These are phyloP conservation scores for Venturia asperata DNA, from an alignment of 2,329 filamentous ascomycete species.

Conservation along the genomic window DNA sequence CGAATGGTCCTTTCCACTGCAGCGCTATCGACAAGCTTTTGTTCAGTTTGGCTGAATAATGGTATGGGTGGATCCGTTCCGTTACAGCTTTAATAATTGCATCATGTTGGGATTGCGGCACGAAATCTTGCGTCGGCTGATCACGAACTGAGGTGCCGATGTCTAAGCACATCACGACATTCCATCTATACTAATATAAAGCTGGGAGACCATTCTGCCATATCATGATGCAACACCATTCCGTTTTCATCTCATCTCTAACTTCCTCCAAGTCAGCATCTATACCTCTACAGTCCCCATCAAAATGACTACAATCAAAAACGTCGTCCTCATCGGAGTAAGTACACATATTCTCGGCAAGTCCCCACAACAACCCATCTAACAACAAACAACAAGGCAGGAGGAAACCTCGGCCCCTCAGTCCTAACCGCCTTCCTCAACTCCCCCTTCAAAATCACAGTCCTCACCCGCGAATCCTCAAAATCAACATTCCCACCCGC, in stretches of 20 bases:
- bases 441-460: constrained; percentile 46
- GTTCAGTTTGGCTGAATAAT: too few relatives aligned
- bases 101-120: not conserved
- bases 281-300: not conserved
- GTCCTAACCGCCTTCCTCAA: constrained; percentile 37
- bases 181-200: not conserved
- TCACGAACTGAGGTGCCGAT: not conserved
- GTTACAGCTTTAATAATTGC: not conserved
- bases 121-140: not conserved
- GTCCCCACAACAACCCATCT: constrained; percentile 20
- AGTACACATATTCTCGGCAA: constrained; percentile 26
- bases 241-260: not conserved
- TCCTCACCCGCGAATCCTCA: constrained; percentile 47
- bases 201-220: not conserved
- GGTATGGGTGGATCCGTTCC: not conserved
- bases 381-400: constrained; percentile 22
- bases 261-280: not conserved
- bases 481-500: constrained; percentile 34
- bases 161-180: not conserved
- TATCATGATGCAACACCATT: not conserved
- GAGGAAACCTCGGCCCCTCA: constrained; percentile 38
- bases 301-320: constrained; percentile 31
- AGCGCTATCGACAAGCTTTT: too few relatives aligned
- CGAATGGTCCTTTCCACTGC: too few relatives aligned
- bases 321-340: constrained; percentile 37